Evolutionary conservation across 371 early-diverging fungal genomes (phyloP), one percentile per base, ranked within the genome.

Genomic region (Mucor plumbeus): DNA sequence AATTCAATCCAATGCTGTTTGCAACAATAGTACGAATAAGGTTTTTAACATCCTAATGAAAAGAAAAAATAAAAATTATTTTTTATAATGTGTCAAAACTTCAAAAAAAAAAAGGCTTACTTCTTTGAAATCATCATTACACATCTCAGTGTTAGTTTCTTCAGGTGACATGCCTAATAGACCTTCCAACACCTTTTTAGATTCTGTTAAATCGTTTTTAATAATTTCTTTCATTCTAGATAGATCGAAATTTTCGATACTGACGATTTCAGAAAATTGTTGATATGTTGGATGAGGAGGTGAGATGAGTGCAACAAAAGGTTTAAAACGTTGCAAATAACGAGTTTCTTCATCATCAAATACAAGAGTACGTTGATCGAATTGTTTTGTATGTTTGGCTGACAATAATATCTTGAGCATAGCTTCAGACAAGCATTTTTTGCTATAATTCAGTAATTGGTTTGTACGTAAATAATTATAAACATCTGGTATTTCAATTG

Each of bases 301-400:
- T 1, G 84, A 85, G 0, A 77, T 63, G 35, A 91, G 36, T 1
- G 50, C 8, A 11, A 68, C 59, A 75, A 90, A 89, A 9, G 85
- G 67, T 34, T 88, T 86, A 65, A 90, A 88, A 11, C 92, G 83
- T 43, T 90, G 92, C 1, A 59, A 64, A 61, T 81, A 89, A 13
- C 87, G 76, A 0, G 89, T 84, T 53, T 79, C 72, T 38, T 82
- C 80, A 66, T 87, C 80, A 59, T 90, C 89, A 67, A 85, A 82
- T 0, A 78, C 81, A 14, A 77, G 72, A 19, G 71, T 65, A 0
- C 81, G 76, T 5, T 72, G 61, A 10, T 72, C 68, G 40, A 86
- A 67, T 43, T 86, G 82, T 0, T 77, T 71, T 14, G 75, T 72
- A 43, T 81, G 71, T 41, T 78, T 71, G 4, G 85, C 64, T 9